Percentiles rank a stretch among this genome's conserved stretches.
Evolutionary conservation across 345 rosid species (phyloP).

Genomic region (Trapa bicornis): DNA sequence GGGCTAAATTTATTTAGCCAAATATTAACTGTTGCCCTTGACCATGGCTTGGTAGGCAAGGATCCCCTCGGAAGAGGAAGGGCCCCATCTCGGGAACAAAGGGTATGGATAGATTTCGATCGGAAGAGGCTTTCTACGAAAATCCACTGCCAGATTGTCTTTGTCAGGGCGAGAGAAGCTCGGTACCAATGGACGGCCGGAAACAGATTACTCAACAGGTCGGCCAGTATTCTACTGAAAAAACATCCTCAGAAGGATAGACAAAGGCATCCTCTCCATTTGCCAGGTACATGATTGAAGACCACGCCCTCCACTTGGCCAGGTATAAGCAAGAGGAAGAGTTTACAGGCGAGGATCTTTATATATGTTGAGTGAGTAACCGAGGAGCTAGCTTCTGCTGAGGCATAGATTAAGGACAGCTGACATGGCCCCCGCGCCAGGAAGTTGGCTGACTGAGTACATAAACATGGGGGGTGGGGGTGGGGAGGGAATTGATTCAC

Average conservation of each 20-base stretch:
- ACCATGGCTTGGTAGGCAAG: conserved; percentile 38
- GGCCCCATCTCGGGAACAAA: conserved; percentile 76
- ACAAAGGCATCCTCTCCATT: not conserved
- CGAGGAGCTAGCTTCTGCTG: not conserved
- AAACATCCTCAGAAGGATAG: not conserved
- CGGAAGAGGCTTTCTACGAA: conserved; percentile 83
- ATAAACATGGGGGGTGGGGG: not conserved
- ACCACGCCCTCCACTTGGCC: no score
- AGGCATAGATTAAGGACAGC: not conserved
- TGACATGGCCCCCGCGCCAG: not conserved
- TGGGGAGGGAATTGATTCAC: not conserved
- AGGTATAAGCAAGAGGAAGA: not conserved
- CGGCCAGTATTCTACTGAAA: not conserved
- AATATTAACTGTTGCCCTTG: not conserved
- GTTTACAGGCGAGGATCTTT: not conserved
- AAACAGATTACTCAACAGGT: conserved; percentile 4
- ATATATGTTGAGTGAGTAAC: not conserved
- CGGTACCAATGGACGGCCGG: conserved; percentile 7
- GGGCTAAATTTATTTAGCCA: not conserved
- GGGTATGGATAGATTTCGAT: conserved; percentile 74
- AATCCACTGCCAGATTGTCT: conserved; percentile 89
- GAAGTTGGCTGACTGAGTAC: not conserved
- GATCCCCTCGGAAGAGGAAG: conserved; percentile 79
- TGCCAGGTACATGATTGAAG: not conserved
- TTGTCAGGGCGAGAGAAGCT: conserved; percentile 34